Base-by-base conservation (phyloP, 345 rosid species). In the Combretum micranthum region DNA sequence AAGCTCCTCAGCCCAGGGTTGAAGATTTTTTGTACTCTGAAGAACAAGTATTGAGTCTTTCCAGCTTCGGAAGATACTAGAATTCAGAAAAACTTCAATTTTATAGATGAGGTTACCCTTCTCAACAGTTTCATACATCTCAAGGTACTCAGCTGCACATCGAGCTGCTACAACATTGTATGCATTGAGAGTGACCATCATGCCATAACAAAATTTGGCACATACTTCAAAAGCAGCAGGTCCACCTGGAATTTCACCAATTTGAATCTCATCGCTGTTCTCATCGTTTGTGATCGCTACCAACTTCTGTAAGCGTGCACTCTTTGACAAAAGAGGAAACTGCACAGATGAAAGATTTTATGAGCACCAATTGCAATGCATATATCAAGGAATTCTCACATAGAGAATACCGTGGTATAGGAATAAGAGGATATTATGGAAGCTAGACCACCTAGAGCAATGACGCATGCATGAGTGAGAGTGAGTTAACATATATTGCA, bases 121-220 rank as follows among this genome's bases (percentile, higher is more conserved):
- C 46, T 83, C 90, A 7, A 77, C 46, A 0, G 77, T 60, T 56
- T 86, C 89, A 13, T 68, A 75, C 89, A 86, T 86, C 68, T 83
- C 83, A 1, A 86, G 78, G 77, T 81, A 86, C 44, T 86, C 90
- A 0, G 95, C 95, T 4, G 90, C 96, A 64, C 98, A 91, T 20
- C 90, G 81, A 51, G 84, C 85, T 6, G 88, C 86, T 15, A 86
- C 90, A 13, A 86, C 92, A 66, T 88, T 86, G 77, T 86, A 88
- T 2, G 96, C 87, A 19, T 86, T 88, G 65, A 91, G 90, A 10
- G 96, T 88, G 56, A 91, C 96, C 1, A 76, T 77, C 85, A 91
- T 88, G 15, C 96, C 96, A 47, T 91, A 91, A 70, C 96, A 91
- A 71, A 91, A 91, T 59, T 91, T 91, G 2, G 86, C 88, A 59